Base-by-base conservation (phyloP, 257 asterid genomes). In the Nicotiana attenuata region DNA sequence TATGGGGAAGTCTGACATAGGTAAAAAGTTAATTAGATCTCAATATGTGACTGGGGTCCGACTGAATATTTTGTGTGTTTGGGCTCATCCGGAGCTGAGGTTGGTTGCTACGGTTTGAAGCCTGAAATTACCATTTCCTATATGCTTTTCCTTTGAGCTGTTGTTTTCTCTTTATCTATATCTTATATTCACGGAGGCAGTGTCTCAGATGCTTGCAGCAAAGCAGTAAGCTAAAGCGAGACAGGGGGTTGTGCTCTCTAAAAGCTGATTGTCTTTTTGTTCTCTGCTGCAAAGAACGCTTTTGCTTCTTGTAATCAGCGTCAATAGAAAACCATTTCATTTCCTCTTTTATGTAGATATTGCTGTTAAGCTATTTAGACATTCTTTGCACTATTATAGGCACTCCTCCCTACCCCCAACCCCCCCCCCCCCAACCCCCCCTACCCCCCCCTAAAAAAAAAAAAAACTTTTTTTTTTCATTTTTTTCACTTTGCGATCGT, bases 21-120 rank as follows among this genome's bases (percentile, higher is more conserved):
- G 50, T 41, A 41, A 41, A 41, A 41, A 41, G 50, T 41, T 11
- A 8, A 52, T 52, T 13, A 52, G 57, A 52, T 52, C 57, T 52
- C 57, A 52, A 52, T 52, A 52, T 52, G 17, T 13, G 19, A 15
- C 56, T 50, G 5, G 5, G 53, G 4, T 50, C 14, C 1, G 5
- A 41, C 77, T 41, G 56, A 69, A 69, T 69, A 3, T 69, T 38
- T 69, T 69, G 77, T 69, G 77, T 69, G 31, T 38, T 68, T 38
- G 77, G 53, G 52, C 56, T 68, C 31, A 68, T 68, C 57, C 11
- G 41, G 77, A 11, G 20, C 57, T 20, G n/a, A 69, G 77, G 17
- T 19, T 19, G 77, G 28, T 41, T 68, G 57, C 77, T 38, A 26
- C 77, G 5, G 5, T 41, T 38, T 69, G 57, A 5, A 69, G 56